Percentiles rank a stretch among this genome's conserved stretches.
Evolutionary conservation across 1,139 yeast species (phyloP).

Genomic region (Saccharomyces hybrid): DNA sequence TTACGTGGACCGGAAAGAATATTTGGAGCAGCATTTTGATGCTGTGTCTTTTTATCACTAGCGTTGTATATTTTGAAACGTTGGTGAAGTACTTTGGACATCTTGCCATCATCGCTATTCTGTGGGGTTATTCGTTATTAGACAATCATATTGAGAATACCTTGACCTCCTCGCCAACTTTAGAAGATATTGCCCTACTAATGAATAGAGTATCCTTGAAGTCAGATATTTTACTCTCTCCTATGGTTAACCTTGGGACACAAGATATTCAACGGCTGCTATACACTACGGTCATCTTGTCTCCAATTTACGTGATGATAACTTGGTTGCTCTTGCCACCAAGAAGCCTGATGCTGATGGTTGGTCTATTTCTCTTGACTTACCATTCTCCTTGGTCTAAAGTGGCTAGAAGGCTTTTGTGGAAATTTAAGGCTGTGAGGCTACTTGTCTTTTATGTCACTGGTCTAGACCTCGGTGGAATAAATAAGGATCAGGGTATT

Average conservation of each 20-base stretch:
- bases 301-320: conserved; percentile 71
- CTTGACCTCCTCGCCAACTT: conserved; percentile 62
- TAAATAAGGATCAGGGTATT: conserved; percentile 31
- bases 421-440: conserved; percentile 74
- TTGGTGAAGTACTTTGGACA: conserved; percentile 77
- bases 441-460: conserved; percentile 71
- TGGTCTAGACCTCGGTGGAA: conserved; percentile 73
- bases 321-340: conserved; percentile 66
- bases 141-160: conserved; percentile 46
- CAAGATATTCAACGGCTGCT: conserved; percentile 73
- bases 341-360: conserved; percentile 51
- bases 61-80: conserved; percentile 68
- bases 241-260: conserved; percentile 69
- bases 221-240: conserved; percentile 68
- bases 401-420: conserved; percentile 70
- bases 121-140: conserved; percentile 59
- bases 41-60: too few relatives aligned
- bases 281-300: conserved; percentile 75
- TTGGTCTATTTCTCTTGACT: conserved; percentile 60
- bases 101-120: conserved; percentile 56
- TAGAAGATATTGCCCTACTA: conserved; percentile 83
- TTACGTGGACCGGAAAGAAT: conserved; percentile 91
- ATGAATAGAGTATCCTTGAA: conserved; percentile 69
- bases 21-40: conserved; percentile 66
- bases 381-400: conserved; percentile 83